These are phyloP conservation scores for Zasmidium angulare DNA, from an alignment of 2,329 filamentous ascomycete species.

Conservation along the genomic window DNA sequence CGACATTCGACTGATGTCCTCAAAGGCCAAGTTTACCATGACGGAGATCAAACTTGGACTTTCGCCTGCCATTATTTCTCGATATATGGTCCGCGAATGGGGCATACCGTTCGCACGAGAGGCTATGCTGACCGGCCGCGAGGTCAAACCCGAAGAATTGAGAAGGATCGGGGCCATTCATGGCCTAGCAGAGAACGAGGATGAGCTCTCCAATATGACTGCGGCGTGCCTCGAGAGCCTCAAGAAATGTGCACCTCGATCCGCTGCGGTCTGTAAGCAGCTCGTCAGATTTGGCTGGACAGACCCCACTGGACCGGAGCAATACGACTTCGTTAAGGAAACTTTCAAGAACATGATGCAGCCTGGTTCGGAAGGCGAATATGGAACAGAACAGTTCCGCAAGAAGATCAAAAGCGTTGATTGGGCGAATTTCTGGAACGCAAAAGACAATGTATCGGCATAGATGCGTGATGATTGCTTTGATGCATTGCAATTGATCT, in stretches of 20 bases:
- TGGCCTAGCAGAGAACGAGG: conserved; percentile 6
- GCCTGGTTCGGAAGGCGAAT: conserved; percentile 18
- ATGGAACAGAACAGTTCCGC: conserved; percentile 19
- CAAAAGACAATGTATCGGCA: background rate
- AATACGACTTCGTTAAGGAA: conserved; percentile 14
- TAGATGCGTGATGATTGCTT: background rate
- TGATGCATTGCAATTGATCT: background rate
- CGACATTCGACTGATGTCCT: conserved; percentile 19
- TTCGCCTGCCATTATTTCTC: conserved; percentile 23
- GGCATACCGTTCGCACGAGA: conserved; percentile 19
- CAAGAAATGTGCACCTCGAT: conserved; percentile 15
- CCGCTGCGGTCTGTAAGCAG: conserved; percentile 17
- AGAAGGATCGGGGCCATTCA: conserved; percentile 16
- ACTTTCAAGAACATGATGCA: conserved; percentile 23
- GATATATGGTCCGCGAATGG: conserved; percentile 22
- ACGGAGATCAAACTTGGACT: conserved; percentile 23
- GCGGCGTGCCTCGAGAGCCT: conserved; percentile 13
- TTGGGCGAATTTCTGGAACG: background rate
- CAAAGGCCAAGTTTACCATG: conserved; percentile 17
- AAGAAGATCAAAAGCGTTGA: conserved; percentile 7
- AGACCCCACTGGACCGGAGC: conserved; percentile 14
- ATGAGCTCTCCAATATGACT: conserved; percentile 2
- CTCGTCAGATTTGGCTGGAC: conserved; percentile 18
- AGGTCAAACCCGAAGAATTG: conserved; percentile 17
- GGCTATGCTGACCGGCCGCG: conserved; percentile 18